Evolutionary conservation across 768 basidiomycete species (phyloP).

Genomic region (Psilocybe sp.): DNA sequence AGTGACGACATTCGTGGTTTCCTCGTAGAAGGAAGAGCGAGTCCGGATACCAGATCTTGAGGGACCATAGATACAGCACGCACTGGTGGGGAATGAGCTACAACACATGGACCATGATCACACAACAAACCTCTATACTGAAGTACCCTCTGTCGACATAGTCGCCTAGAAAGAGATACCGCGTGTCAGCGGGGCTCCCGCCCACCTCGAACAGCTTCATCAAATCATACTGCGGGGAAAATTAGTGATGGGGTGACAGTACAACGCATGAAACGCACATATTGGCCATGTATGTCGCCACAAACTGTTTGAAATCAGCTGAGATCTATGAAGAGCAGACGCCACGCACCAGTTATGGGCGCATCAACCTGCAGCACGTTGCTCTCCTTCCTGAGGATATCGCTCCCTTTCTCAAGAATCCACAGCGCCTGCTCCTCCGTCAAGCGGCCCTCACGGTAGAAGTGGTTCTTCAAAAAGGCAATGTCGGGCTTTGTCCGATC

Average conservation of each 20-base stretch:
- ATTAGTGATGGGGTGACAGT: conserved; percentile 2
- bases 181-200: conserved; percentile 89
- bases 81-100: conserved; percentile 54
- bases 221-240: conserved; percentile 70
- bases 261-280: conserved; percentile 54
- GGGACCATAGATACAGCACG: conserved; percentile 94
- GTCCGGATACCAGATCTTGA: conserved; percentile 99
- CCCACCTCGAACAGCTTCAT: conserved; percentile 97
- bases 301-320: conserved; percentile 55
- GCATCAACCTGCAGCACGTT: conserved; percentile 95
- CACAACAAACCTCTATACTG: conserved; percentile 72
- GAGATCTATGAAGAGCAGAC: conserved; percentile 5
- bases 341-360: conserved; percentile 84
- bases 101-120: neutral
- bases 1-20: conserved; percentile 97
- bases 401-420: conserved; percentile 87
- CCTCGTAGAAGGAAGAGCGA: conserved; percentile 95
- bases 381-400: conserved; percentile 77
- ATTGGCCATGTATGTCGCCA: conserved; percentile 99
- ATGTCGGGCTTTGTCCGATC: conserved; percentile 92
- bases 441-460: conserved; percentile 92
- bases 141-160: conserved; percentile 94
- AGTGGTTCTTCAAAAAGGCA: conserved; percentile 97
- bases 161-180: conserved; percentile 91
- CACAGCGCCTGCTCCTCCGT: conserved; percentile 94